Base-by-base conservation (phyloP, 371 early-diverging fungal species). In the Mucor lusitanicus region DNA sequence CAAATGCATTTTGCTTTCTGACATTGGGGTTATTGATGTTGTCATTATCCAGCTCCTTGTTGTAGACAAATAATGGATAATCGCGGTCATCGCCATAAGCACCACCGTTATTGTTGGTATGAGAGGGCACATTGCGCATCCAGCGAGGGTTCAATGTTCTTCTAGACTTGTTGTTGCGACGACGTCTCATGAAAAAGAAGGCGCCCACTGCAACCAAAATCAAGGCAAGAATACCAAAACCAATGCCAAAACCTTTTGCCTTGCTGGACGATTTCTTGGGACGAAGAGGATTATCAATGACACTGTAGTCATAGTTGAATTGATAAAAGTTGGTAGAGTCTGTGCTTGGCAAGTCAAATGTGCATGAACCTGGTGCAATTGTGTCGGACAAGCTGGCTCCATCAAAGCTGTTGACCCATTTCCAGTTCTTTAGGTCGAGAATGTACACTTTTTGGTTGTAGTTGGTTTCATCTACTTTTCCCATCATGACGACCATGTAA, bases 41-140 rank as follows among this genome's bases (percentile, higher is more conserved):
- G n/a, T 62, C 68, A 6, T 61, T 69, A 44, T 72, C 68, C 40
- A 71, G 44, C 17, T 79, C 74, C 28, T 72, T 63, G 21, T 76
- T 71, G 35, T 79, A 78, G 7, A 76, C 80, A 70, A 79, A 79
- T 37, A 79, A 50, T 5, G 78, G 80, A 57, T 81, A 81, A 35
- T 78, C 77, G 37, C 68, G 67, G 5, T 64, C 59, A 35, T 65
- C 27, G 35, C 70, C 72, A 39, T 35, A 40, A 15, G 59, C 55
- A 33, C 71, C 59, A 13, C 44, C 39, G 12, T 46, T 19, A 15
- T 50, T 46, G 37, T 59, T 42, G 13, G 27, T 50, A 8, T 63
- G 17, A 53, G 53, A 39, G n/a, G 59, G 63, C 15, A 44, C 50
- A 21, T 56, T 64, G 23, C 73, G 63, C 57, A 76, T 59, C 83